These are phyloP conservation scores for Dactylonectria estremocensis DNA, from an alignment of 2,329 filamentous ascomycete species.

Conservation along the genomic window DNA sequence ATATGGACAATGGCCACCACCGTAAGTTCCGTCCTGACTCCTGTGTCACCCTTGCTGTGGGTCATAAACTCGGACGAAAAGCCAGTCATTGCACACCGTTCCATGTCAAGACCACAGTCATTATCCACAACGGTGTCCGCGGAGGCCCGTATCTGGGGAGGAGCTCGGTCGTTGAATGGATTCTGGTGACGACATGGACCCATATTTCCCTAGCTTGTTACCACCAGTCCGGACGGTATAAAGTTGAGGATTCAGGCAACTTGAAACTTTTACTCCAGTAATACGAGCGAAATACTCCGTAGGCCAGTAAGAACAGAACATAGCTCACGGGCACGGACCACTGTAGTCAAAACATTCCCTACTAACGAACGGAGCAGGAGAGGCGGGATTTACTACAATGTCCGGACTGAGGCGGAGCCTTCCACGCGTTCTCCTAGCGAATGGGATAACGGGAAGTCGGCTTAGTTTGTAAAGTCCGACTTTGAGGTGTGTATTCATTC, in stretches of 20 bases:
- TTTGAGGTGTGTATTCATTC: neutral
- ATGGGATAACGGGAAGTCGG: neutral
- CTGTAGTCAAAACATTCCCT: no score
- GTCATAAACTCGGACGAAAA: no score
- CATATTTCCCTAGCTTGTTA: neutral
- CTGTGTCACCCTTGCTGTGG: no score
- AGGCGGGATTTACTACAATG: neutral
- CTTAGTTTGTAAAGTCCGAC: neutral
- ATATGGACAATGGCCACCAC: neutral
- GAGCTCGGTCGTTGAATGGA: neutral
- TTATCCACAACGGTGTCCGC: neutral
- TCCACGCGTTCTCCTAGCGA: neutral
- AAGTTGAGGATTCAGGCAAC: no score
- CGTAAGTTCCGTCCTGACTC: no score
- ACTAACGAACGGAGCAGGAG: no score
- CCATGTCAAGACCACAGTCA: neutral
- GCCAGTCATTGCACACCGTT: neutral
- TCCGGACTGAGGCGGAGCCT: neutral
- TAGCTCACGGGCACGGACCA: no score
- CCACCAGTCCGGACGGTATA: neutral
- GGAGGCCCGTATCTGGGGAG: neutral
- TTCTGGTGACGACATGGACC: neutral
- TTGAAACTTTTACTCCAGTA: no score
- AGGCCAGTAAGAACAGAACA: no score
- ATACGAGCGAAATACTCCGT: no score